Conservation (phyloP, 164 flowering plant species). For the Echeveria elegans region DNA sequence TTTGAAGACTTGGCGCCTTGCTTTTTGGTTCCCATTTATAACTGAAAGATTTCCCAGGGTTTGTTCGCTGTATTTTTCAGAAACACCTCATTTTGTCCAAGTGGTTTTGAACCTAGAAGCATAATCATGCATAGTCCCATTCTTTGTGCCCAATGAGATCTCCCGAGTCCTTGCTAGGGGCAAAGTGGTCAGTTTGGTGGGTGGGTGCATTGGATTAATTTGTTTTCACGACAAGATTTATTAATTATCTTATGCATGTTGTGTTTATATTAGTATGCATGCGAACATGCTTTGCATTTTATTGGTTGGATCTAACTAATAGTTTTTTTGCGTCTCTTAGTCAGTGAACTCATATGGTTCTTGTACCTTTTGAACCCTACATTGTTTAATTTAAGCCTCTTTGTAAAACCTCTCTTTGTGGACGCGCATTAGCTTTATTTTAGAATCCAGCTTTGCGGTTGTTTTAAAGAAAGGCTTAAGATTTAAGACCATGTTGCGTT, state of each 20-base stretch:
- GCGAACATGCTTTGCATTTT: neutral
- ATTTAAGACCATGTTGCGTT: too few species aligned
- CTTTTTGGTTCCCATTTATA: too few species aligned
- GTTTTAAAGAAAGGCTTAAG: too few species aligned
- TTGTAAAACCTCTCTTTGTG: neutral
- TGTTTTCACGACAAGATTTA: neutral
- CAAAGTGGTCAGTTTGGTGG: neutral
- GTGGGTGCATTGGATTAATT: neutral
- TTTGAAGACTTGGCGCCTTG: neutral
- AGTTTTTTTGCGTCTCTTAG: neutral
- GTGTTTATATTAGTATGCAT: neutral
- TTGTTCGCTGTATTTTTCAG: too few species aligned
- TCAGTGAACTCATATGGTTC: neutral
- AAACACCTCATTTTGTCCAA: neutral
- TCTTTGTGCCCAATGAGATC: too few species aligned
- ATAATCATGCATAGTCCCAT: neutral
- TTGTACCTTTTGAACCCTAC: slow-evolving; percentile 4
- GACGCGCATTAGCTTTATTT: neutral
- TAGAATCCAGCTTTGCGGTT: neutral
- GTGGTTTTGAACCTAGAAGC: neutral
- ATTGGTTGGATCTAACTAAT: neutral
- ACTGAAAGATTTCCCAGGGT: too few species aligned
- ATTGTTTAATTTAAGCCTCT: neutral
- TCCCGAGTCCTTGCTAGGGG: neutral
- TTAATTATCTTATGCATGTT: neutral